Percentiles rank a stretch among this genome's conserved stretches.
Evolutionary conservation across 2,329 filamentous ascomycete genomes (phyloP).

Genomic region (Diaporthe helianthi): DNA sequence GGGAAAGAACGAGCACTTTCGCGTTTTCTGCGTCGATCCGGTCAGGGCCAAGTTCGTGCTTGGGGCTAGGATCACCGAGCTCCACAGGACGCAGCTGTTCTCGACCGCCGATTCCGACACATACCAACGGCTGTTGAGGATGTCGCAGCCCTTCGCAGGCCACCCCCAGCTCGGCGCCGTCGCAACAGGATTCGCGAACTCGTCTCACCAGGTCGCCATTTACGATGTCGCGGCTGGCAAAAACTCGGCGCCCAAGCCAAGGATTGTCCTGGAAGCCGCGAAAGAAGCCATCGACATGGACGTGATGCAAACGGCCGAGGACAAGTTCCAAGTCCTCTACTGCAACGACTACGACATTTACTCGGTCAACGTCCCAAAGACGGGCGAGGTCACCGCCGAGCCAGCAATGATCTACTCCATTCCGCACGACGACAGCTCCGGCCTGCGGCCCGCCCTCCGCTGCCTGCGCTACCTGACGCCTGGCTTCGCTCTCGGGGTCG

Average conservation of each 20-base stretch:
- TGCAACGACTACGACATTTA: conserved; percentile 80
- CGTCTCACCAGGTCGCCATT: conserved; percentile 75
- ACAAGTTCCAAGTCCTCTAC: conserved; percentile 76
- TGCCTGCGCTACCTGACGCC: conserved; percentile 66
- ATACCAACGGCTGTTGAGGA: conserved; percentile 66
- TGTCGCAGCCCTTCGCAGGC: conserved; percentile 58
- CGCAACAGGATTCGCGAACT: conserved; percentile 77
- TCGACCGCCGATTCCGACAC: conserved; percentile 56
- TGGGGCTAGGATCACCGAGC: conserved; percentile 55
- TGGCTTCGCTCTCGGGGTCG: conserved; percentile 62
- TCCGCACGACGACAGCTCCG: conserved; percentile 50
- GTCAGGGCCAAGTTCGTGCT: conserved; percentile 43
- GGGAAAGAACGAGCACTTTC: conserved; percentile 84
- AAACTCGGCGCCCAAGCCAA: conserved; percentile 57
- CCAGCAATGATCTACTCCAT: conserved; percentile 64
- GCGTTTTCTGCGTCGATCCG: conserved; percentile 70
- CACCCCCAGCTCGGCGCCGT: conserved; percentile 75
- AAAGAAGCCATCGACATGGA: conserved; percentile 74
- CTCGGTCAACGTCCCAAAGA: conserved; percentile 64
- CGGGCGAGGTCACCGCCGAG: conserved; percentile 47
- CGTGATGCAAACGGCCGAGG: conserved; percentile 66
- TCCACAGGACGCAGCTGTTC: conserved; percentile 62
- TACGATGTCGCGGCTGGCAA: conserved; percentile 70
- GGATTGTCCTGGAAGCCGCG: conserved; percentile 57
- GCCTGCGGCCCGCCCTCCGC: conserved; percentile 60